A percentile compares a stretch with the other conserved stretches of the same genome.
phyloP scores from a whole-genome alignment of 139 green algal species.

The Tetradesmus lagerheimii region DNA sequence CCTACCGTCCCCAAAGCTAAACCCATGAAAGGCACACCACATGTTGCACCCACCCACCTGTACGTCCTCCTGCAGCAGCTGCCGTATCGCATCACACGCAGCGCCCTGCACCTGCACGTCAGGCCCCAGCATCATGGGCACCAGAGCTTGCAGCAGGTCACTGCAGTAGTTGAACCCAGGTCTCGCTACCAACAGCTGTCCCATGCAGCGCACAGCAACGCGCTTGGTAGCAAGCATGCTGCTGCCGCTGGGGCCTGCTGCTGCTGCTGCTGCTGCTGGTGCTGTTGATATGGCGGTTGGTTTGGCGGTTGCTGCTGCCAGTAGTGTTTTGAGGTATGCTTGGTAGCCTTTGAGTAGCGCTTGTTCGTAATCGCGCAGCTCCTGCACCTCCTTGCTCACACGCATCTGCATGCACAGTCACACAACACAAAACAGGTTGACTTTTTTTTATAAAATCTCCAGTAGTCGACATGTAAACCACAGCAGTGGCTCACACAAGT shows the following conservation, averaged over 20 bases:
- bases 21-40: too few species aligned
- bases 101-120: conserved; percentile 60
- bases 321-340: conserved; percentile 80
- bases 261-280: neutral
- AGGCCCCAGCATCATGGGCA: conserved; percentile 72
- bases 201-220: conserved; percentile 85
- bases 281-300: neutral
- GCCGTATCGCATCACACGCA: conserved; percentile 56
- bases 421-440: too few species aligned
- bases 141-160: conserved; percentile 83
- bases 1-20: too few species aligned
- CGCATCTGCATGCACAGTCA: conserved; percentile 46
- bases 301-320: conserved; percentile 56
- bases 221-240: conserved; percentile 21
- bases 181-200: conserved; percentile 69
- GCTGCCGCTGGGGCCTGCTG: conserved; percentile 1
- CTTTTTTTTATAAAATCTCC: too few species aligned
- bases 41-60: conserved; percentile 20
- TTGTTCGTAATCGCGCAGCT: conserved; percentile 82
- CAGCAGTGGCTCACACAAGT: too few species aligned
- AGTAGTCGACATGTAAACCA: too few species aligned
- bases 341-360: conserved; percentile 88
- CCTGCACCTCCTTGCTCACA: conserved; percentile 89
- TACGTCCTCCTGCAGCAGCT: conserved; percentile 43
- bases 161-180: conserved; percentile 92